Evolutionary conservation across 2,329 filamentous ascomycete species (phyloP).

Genomic region (Scytalidium lignicola): DNA sequence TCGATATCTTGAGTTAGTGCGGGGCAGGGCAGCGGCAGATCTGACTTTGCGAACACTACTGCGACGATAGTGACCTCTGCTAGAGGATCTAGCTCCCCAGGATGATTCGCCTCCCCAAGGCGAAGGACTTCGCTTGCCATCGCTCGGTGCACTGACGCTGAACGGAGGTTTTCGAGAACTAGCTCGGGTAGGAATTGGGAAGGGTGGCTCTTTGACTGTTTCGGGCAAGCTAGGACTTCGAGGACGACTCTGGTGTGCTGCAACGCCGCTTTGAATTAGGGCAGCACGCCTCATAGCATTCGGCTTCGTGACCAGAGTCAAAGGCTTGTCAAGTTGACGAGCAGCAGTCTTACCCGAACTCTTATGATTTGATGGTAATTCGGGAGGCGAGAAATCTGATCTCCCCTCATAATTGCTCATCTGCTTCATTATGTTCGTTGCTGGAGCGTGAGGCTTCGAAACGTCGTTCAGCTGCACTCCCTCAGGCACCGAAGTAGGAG

Average conservation of each 20-base stretch:
- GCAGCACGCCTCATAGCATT: conserved; percentile 69
- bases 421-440: conserved; percentile 12
- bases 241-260: conserved; percentile 59
- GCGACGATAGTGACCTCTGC: conserved; percentile 44
- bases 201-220: conserved; percentile 62
- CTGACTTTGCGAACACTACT: conserved; percentile 76
- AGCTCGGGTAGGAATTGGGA: conserved; percentile 83
- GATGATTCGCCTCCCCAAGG: conserved; percentile 44
- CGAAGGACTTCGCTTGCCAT: conserved; percentile 74
- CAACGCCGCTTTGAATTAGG: conserved; percentile 74
- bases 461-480: conserved; percentile 17
- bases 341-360: conserved; percentile 12
- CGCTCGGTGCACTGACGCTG: conserved; percentile 58
- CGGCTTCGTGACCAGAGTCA: conserved; percentile 24
- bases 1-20: conserved; percentile 41
- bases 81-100: conserved; percentile 45
- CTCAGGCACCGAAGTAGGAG: conserved; percentile 24
- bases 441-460: conserved; percentile 8
- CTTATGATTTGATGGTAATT: conserved; percentile 11
- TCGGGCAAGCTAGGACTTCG: conserved; percentile 63
- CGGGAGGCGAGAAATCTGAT: conserved; percentile 15
- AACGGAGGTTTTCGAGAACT: conserved; percentile 74
- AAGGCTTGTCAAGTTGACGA: conserved; percentile 25
- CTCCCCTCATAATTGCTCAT: conserved; percentile 12
- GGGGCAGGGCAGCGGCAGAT: conserved; percentile 70